These are phyloP conservation scores for Osmanthus fragrans DNA, from an alignment of 257 asterid species.

Conservation along the genomic window DNA sequence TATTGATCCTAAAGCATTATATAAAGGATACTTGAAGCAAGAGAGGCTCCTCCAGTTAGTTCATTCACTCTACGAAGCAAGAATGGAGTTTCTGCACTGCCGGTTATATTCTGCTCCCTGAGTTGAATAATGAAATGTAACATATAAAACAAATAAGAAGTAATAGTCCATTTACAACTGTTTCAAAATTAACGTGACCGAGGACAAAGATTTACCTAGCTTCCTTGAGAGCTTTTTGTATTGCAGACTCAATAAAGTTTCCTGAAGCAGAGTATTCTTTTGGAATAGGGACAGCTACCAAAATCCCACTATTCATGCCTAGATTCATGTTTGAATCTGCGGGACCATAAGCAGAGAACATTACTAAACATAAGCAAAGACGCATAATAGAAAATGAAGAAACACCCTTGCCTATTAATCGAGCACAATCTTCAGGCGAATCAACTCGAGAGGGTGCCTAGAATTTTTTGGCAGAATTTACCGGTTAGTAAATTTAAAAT, in stretches of 20 bases:
- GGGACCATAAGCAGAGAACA: not conserved
- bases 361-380: conserved; percentile 15
- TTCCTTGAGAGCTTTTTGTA: conserved; percentile 78
- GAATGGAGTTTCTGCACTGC: conserved; percentile 92
- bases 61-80: conserved; percentile 84
- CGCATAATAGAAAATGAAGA: not conserved
- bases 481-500: conserved; percentile 5
- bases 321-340: conserved; percentile 68
- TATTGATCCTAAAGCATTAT: conserved; percentile 5
- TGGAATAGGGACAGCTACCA: conserved; percentile 89
- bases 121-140: conserved; percentile 3
- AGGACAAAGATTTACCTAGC: conserved; percentile 56
- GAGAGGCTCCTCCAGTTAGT: conserved; percentile 94
- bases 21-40: conserved; percentile 81
- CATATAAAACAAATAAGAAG: not conserved
- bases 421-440: conserved; percentile 89
- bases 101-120: conserved; percentile 81
- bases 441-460: conserved; percentile 90
- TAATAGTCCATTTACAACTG: not conserved
- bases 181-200: conserved; percentile 18
- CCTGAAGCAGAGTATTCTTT: conserved; percentile 85
- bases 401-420: conserved; percentile 55
- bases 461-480: conserved; percentile 13
- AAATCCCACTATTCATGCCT: conserved; percentile 63
- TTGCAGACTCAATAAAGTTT: conserved; percentile 69